Base-by-base conservation (phyloP, 2,329 filamentous ascomycete genomes). In the Acrocalymma vagum region DNA sequence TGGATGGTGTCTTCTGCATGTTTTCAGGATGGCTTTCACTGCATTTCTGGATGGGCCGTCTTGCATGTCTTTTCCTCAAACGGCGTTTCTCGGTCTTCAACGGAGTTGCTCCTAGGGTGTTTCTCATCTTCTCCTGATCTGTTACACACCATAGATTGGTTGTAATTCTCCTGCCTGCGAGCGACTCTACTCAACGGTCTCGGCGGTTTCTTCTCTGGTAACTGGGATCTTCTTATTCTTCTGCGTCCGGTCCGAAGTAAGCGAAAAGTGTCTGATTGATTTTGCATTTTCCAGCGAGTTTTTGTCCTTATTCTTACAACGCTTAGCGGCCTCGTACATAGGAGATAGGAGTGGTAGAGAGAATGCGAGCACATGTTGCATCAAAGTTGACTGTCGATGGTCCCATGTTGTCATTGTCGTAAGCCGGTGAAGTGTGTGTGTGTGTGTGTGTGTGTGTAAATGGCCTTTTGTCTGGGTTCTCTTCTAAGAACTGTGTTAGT, bases 1-100 rank as follows among this genome's bases (percentile, higher is more conserved):
- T 59, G 34, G 29, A 24, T 21, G 38, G 46, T 38, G 39, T 30
- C 42, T 54, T 42, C 58, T 57, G 62, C 60, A 62, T 60, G 38
- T 55, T 45, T 45, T 53, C 46, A 35, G 55, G 57, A 62, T 37
- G 63, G 60, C 51, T 53, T 39, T 58, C 59, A 45, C 57, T 59
- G 65, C 64, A 69, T 69, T 67, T 66, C 38, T 51, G 48, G 56
- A 54, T 55, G 43, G 51, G 47, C 51, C 42, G 57, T 65, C 41
- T 56, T 62, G 59, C 58, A 58, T 67, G 53, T 65, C 45, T 48
- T 58, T 62, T 55, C 31, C 24, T 48, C 48, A 46, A 39, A 29
- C 37, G 60, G 62, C 51, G 63, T 62, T 61, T 38, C 30, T 32
- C 38, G 27, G 44, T 49, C 36, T 22, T 53, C 29, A 15, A 48